phyloP scores from a whole-genome alignment of 139 green algal genomes.

The Coelastrella sp. region DNA sequence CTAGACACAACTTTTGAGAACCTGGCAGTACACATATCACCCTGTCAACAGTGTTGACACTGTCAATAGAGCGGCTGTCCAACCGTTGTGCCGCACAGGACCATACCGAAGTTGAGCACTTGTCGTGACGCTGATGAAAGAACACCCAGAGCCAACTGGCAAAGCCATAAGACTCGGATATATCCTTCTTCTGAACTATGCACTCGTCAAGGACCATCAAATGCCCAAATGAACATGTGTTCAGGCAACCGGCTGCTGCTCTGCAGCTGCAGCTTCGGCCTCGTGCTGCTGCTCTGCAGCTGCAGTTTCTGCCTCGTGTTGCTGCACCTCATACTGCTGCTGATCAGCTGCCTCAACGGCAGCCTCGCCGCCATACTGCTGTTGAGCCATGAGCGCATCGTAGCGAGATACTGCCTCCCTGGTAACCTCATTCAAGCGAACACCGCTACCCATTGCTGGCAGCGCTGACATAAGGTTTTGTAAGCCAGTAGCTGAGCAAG shows the following conservation, averaged over 20 bases:
- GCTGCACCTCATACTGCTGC: slow-evolving; percentile 13
- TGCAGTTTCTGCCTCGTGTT: neutral
- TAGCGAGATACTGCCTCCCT: slow-evolving; percentile 22
- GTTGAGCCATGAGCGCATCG: slow-evolving; percentile 15
- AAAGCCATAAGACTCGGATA: too few relatives aligned
- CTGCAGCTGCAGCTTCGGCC: neutral
- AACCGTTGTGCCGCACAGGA: too few relatives aligned
- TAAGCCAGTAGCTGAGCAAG: slow-evolving; percentile 19
- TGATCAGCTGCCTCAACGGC: slow-evolving; percentile 28
- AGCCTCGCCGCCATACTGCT: slow-evolving; percentile 1
- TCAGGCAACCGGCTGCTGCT: neutral
- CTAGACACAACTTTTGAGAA: too few relatives aligned
- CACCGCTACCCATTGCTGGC: slow-evolving; percentile 32
- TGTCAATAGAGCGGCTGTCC: too few relatives aligned
- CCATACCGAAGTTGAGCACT: too few relatives aligned
- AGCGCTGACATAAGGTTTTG: slow-evolving; percentile 24
- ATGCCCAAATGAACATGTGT: too few relatives aligned
- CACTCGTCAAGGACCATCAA: too few relatives aligned
- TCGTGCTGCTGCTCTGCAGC: neutral
- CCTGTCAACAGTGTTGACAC: too few relatives aligned
- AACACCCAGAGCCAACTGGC: too few relatives aligned
- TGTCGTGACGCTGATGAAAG: too few relatives aligned
- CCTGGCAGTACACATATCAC: too few relatives aligned
- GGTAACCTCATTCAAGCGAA: slow-evolving; percentile 30
- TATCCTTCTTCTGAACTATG: too few relatives aligned